Evolutionary conservation across 176 grass and related monocot genomes (phyloP).

Genomic region (Paspalum vaginatum): DNA sequence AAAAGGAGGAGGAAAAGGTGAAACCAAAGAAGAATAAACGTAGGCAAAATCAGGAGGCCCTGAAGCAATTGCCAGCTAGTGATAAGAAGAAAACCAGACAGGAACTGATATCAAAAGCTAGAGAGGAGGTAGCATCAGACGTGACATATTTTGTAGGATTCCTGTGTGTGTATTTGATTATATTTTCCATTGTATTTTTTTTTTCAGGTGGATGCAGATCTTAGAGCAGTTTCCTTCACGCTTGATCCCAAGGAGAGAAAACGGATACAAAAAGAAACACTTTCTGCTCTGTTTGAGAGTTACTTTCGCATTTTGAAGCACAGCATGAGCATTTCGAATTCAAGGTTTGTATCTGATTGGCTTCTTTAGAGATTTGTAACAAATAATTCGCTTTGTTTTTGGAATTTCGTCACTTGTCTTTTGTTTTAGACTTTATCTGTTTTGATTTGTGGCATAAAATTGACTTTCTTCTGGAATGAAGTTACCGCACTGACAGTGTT

Average conservation of each 20-base stretch:
- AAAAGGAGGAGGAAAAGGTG: slow-evolving; percentile 49
- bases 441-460: slow-evolving; percentile 7
- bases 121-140: slow-evolving; percentile 73
- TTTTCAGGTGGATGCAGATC: slow-evolving; percentile 82
- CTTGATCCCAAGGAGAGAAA: slow-evolving; percentile 69
- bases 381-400: not conserved
- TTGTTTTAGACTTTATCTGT: slow-evolving; percentile 7
- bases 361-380: slow-evolving; percentile 12
- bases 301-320: slow-evolving; percentile 96
- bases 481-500: slow-evolving; percentile 18
- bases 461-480: slow-evolving; percentile 22
- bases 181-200: slow-evolving; percentile 23
- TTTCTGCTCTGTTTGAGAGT: slow-evolving; percentile 84
- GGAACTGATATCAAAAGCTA: slow-evolving; percentile 73
- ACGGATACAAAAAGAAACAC: slow-evolving; percentile 81
- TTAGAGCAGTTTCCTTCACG: slow-evolving; percentile 86
- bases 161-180: slow-evolving; percentile 17
- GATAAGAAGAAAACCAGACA: slow-evolving; percentile 78
- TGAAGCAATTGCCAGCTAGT: slow-evolving; percentile 56
- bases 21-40: slow-evolving; percentile 74
- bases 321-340: slow-evolving; percentile 56
- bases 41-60: slow-evolving; percentile 57
- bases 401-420: not conserved
- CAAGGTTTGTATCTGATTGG: slow-evolving; percentile 56
- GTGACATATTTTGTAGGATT: slow-evolving; percentile 7